Conservation (phyloP, 2,329 filamentous ascomycete genomes). For the Sarocladiaceae sp. region DNA sequence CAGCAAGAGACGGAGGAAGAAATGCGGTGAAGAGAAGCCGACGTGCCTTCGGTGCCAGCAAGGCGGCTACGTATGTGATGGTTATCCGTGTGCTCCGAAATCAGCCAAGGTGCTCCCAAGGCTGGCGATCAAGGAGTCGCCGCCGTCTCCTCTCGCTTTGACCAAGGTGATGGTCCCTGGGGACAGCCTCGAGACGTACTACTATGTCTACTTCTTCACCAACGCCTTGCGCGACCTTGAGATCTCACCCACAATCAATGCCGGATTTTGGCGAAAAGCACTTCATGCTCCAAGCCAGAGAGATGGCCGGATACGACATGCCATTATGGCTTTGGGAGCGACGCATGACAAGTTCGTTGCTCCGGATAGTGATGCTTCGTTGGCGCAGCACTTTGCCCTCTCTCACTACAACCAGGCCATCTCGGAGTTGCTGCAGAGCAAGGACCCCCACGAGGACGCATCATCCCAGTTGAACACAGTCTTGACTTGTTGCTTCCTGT, state of each 20-base stretch:
- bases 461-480: neutral
- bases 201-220: constrained; percentile 8
- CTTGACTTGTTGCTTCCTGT: constrained; percentile 9
- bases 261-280: neutral
- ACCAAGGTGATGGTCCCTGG: constrained; percentile 2
- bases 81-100: no score
- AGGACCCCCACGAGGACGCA: neutral
- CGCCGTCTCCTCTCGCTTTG: no score
- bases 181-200: constrained; percentile 5
- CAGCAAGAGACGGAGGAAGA: no score
- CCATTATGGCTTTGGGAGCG: constrained; percentile 7
- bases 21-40: no score
- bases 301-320: neutral
- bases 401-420: constrained; percentile 10
- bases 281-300: neutral
- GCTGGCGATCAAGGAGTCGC: no score
- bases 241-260: neutral
- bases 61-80: no score
- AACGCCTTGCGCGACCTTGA: constrained; percentile 3
- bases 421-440: neutral
- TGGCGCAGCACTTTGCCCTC: neutral
- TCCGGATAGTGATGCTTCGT: neutral
- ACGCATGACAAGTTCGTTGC: constrained; percentile 5
- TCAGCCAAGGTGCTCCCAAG: no score
- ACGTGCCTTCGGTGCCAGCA: no score